Evolutionary conservation across 2,329 filamentous ascomycete species (phyloP).

Genomic region (Cryoendolithus antarcticus): DNA sequence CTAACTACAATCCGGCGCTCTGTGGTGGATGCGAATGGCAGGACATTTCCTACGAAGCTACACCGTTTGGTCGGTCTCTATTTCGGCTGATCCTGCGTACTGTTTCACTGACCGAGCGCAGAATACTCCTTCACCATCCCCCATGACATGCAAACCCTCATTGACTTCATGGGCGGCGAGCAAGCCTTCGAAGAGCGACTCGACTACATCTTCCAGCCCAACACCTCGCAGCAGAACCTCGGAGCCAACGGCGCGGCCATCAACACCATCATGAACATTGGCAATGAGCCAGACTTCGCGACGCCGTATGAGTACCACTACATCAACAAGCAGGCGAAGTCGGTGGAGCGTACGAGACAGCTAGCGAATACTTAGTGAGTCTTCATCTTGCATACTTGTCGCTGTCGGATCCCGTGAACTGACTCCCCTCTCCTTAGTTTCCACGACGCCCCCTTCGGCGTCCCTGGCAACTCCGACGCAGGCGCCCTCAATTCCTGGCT

Average conservation of each 20-base stretch:
- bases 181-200: slow-evolving; percentile 28
- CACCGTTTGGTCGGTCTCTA: slow-evolving; percentile 19
- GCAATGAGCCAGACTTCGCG: slow-evolving; percentile 23
- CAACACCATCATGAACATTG: slow-evolving; percentile 24
- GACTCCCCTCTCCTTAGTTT: slow-evolving; percentile 9
- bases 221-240: slow-evolving; percentile 22
- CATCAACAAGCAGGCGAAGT: slow-evolving; percentile 20
- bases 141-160: slow-evolving; percentile 30
- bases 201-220: slow-evolving; percentile 30
- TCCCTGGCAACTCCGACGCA: slow-evolving; percentile 22
- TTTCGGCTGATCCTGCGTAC: background rate
- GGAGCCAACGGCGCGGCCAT: slow-evolving; percentile 26
- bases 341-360: slow-evolving; percentile 13
- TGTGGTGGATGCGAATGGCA: slow-evolving; percentile 32
- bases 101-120: background rate
- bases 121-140: slow-evolving; percentile 34
- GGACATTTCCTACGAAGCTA: slow-evolving; percentile 31
- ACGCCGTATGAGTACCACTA: slow-evolving; percentile 24
- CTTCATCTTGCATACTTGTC: background rate
- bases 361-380: slow-evolving; percentile 17
- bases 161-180: slow-evolving; percentile 30
- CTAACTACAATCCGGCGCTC: slow-evolving; percentile 28
- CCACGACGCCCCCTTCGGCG: slow-evolving; percentile 17
- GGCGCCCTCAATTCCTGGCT: slow-evolving; percentile 22
- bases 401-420: slow-evolving; percentile 10